Evolutionary conservation across 345 rosid genomes (phyloP).

Genomic region (Xanthoceras sorbifolium): DNA sequence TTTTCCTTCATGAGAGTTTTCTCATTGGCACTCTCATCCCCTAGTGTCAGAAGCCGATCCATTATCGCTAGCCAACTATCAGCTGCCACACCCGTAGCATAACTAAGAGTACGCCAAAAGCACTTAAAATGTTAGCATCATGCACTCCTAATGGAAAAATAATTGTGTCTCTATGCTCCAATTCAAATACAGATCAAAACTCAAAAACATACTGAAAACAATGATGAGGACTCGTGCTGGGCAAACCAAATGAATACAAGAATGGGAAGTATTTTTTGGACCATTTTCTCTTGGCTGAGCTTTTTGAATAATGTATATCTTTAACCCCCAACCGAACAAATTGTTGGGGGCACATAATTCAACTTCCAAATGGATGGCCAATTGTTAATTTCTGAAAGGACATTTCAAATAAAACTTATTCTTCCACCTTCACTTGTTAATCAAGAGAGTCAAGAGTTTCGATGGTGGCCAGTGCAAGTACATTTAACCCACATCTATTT

Average conservation of each 20-base stretch:
- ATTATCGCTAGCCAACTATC: constrained; percentile 71
- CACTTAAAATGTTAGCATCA: constrained; percentile 9
- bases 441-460: not conserved
- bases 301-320: not conserved
- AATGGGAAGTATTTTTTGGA: not conserved
- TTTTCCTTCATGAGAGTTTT: constrained; percentile 40
- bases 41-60: constrained; percentile 63
- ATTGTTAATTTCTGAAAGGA: not conserved
- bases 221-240: not conserved
- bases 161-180: not conserved
- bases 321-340: not conserved
- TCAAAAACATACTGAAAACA: not conserved
- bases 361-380: not conserved
- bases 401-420: not conserved
- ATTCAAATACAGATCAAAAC: not conserved
- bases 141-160: not conserved
- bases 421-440: not conserved
- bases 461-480: not conserved
- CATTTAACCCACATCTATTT: not conserved
- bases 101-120: constrained; percentile 45
- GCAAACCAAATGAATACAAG: not conserved
- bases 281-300: not conserved
- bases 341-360: not conserved
- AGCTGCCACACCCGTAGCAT: constrained; percentile 57
- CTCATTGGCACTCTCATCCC: constrained; percentile 42